Conservation (phyloP, 139 green algal species). For the Volvox reticuliferus region DNA sequence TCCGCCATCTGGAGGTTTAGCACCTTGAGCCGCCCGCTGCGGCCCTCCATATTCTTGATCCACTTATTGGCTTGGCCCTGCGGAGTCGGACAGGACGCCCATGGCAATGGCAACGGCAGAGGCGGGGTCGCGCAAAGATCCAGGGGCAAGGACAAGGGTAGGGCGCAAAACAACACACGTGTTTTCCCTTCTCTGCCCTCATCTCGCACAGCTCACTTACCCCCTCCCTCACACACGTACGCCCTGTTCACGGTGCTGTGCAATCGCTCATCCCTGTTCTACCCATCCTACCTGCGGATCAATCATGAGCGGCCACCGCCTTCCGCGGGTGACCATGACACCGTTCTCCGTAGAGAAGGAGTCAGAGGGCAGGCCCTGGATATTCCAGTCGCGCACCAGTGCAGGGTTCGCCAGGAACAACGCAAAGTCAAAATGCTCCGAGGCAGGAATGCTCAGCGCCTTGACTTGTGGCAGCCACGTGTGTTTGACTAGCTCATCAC, state of each 20-base stretch:
- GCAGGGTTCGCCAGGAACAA: slow-evolving; percentile 83
- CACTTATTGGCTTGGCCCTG: slow-evolving; percentile 89
- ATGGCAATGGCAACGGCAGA: not conserved
- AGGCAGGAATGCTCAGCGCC: slow-evolving; percentile 74
- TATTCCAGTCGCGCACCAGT: slow-evolving; percentile 87
- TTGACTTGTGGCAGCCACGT: slow-evolving; percentile 83
- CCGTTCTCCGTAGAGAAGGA: slow-evolving; percentile 87
- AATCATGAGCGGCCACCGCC: slow-evolving; percentile 87
- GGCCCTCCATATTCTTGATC: slow-evolving; percentile 87
- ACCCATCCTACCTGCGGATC: slow-evolving; percentile 74
- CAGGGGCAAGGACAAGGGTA: no score
- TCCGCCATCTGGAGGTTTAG: slow-evolving; percentile 81
- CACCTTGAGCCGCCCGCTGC: slow-evolving; percentile 71
- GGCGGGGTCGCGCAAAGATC: not conserved
- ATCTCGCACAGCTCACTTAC: no score
- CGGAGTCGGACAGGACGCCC: not conserved
- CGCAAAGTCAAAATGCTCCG: slow-evolving; percentile 78
- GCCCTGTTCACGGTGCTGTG: no score
- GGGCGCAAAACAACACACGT: no score
- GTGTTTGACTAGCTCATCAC: slow-evolving; percentile 75
- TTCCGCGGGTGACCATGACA: slow-evolving; percentile 80
- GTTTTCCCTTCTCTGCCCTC: no score
- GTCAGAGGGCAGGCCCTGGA: slow-evolving; percentile 83
- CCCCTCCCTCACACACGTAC: no score
- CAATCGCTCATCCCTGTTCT: no score